Percentiles rank a stretch among this genome's conserved stretches.
Evolutionary conservation across 2,329 filamentous ascomycete genomes (phyloP).

Genomic region (Alternaria alternata): DNA sequence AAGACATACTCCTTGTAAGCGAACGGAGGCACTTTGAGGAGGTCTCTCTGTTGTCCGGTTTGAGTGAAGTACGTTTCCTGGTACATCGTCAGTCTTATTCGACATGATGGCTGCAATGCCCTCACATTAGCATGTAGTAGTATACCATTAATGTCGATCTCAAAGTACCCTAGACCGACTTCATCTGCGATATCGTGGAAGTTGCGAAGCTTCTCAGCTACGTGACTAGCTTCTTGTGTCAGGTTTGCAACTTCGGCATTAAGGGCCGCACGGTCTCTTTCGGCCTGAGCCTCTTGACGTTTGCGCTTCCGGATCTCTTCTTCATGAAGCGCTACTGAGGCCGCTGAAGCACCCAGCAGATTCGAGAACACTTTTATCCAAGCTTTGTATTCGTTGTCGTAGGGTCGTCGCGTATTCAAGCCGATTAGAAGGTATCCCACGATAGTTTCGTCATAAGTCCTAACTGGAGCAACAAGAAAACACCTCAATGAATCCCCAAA

Average conservation of each 20-base stretch:
- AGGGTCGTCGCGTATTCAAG: conserved; percentile 28
- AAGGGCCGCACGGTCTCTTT: conserved; percentile 21
- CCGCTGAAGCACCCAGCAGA: conserved; percentile 24
- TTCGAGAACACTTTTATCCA: conserved; percentile 26
- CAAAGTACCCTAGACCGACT: conserved; percentile 23
- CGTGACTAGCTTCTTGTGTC: conserved; percentile 14
- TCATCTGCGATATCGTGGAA: conserved; percentile 18
- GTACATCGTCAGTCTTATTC: neutral
- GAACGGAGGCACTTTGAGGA: conserved; percentile 5
- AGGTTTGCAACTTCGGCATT: conserved; percentile 22
- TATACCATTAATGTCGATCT: conserved; percentile 15
- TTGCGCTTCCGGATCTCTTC: conserved; percentile 22
- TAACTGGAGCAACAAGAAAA: conserved; percentile 17
- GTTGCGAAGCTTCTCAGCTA: conserved; percentile 15
- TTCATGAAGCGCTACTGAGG: conserved; percentile 25
- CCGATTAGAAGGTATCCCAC: conserved; percentile 16
- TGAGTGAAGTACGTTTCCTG: conserved; percentile 19
- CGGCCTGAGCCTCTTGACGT: conserved; percentile 24
- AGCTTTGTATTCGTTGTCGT: conserved; percentile 26
- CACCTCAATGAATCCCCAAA: conserved; percentile 18
- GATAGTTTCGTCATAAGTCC: conserved; percentile 10
- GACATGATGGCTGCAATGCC: neutral
- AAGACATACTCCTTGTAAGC: conserved; percentile 15
- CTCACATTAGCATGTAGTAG: conserved; percentile 23
- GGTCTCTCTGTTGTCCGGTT: conserved; percentile 15